Percentiles rank a stretch among this genome's conserved stretches.
Evolutionary conservation across 768 basidiomycete genomes (phyloP).

Genomic region (Termitomyces sp.): DNA sequence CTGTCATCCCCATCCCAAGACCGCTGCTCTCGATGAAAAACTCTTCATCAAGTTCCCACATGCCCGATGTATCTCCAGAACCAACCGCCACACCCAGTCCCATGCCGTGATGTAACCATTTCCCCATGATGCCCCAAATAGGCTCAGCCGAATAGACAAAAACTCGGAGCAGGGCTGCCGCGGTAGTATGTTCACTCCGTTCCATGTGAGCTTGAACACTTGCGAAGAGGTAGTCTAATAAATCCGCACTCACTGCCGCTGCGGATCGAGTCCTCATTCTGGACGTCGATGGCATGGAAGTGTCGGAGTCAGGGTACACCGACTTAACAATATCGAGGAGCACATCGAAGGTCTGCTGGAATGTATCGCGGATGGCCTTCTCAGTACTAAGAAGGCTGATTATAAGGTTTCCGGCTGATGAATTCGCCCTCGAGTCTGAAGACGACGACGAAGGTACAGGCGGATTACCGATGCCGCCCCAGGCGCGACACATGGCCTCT

Average conservation of each 20-base stretch:
- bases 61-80: slow-evolving; percentile 18
- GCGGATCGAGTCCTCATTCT: slow-evolving; percentile 29
- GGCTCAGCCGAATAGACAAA: slow-evolving; percentile 65
- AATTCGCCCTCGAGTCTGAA: background rate
- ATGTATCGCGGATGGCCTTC: slow-evolving; percentile 50
- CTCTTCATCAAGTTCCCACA: slow-evolving; percentile 56
- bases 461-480: slow-evolving; percentile 28
- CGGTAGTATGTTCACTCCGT: slow-evolving; percentile 49
- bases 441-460: background rate
- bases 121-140: slow-evolving; percentile 65
- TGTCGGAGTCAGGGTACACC: slow-evolving; percentile 20
- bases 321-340: slow-evolving; percentile 44
- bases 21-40: slow-evolving; percentile 79
- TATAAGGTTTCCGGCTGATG: slow-evolving; percentile 34
- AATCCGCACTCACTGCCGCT: slow-evolving; percentile 45
- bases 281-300: slow-evolving; percentile 16
- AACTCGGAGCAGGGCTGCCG: slow-evolving; percentile 53
- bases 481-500: slow-evolving; percentile 58
- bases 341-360: slow-evolving; percentile 52
- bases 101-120: slow-evolving; percentile 75
- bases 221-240: slow-evolving; percentile 62
- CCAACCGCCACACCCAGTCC: slow-evolving; percentile 36
- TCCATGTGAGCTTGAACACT: slow-evolving; percentile 53
- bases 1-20: slow-evolving; percentile 43
- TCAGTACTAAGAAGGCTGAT: slow-evolving; percentile 67